Base-by-base conservation (phyloP, 345 rosid species). In the Citropsis articulata region DNA sequence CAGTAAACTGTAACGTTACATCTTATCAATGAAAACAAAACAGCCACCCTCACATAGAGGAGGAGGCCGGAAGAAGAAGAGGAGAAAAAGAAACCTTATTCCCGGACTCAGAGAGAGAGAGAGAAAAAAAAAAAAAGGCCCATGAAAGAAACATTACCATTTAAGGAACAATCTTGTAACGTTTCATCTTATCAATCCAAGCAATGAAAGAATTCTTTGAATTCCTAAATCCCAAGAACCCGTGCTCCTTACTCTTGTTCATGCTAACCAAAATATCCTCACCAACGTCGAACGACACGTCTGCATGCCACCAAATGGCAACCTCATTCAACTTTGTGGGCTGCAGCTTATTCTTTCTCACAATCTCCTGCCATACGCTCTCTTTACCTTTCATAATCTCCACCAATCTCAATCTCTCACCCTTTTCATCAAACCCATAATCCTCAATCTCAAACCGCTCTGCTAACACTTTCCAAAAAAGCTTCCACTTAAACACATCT, bases 211-310 rank as follows among this genome's bases (percentile, higher is more conserved):
- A 45, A 45, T 45, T 45, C 50, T 45, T 45, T 12, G 50, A 45
- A 45, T 13, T 45, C 50, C 50, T 45, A 45, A 12, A 45, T 12
- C 18, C 50, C 50, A 45, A 13, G 50, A 45, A 13, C 0, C 50
- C 50, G 50, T 89, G 90, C 75, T 92, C 95, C 81, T 92, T 94
- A 55, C 96, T 89, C 89, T 92, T 92, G 72, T 94, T 94, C 98
- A 91, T 85, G 69, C 90, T 88, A 12, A 45, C 50, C 18, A 45
- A 13, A 45, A 45, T 45, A 45, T 45, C 50, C 50, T 45, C 50
- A 45, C 50, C 50, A 45, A 45, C 18, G 1, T 45, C 50, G 50
- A 45, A 45, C 18, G 50, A n/a, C 69, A 83, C 0, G 82, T 94
- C 98, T 9, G 33, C 87, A 66, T 90, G 89, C 94, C 95, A 90